Evolutionary conservation across 306 rosid species (phyloP).

Genomic region (Trifolium pratense): DNA sequence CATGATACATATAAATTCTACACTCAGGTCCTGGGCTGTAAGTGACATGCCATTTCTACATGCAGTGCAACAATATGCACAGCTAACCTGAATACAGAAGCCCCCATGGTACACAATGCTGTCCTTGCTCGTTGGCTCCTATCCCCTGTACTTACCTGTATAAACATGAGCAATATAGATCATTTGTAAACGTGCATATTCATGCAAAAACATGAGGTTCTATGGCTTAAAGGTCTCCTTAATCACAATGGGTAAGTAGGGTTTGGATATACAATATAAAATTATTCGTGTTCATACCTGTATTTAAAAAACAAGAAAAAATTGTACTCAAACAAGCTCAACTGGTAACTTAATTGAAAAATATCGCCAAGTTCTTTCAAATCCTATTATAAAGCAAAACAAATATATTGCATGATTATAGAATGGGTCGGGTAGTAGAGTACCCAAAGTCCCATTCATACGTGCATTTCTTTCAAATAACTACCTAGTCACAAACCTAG

Average conservation of each 20-base stretch:
- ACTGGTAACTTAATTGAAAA: constrained; percentile 9
- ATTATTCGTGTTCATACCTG: background rate
- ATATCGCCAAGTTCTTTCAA: background rate
- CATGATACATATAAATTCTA: background rate
- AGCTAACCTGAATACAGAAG: constrained; percentile 93
- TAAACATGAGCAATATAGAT: constrained; percentile 37
- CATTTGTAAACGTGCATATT: constrained; percentile 34
- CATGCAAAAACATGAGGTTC: constrained; percentile 16
- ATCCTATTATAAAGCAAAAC: background rate
- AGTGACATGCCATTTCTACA: constrained; percentile 27
- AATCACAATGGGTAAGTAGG: background rate
- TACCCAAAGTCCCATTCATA: background rate
- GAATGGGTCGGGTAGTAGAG: background rate
- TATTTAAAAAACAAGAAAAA: background rate
- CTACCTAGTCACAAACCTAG: background rate
- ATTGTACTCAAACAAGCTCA: background rate
- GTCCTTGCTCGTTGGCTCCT: constrained; percentile 73
- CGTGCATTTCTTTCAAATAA: background rate
- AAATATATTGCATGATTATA: background rate
- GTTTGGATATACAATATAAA: background rate
- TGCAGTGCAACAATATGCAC: constrained; percentile 32
- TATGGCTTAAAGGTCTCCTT: constrained; percentile 32
- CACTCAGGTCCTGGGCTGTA: constrained; percentile 27
- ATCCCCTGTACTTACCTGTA: constrained; percentile 77
- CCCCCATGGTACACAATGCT: constrained; percentile 92